These are phyloP conservation scores for Durotheca rogersii DNA, from an alignment of 495 filamentous ascomycete genomes.

Conservation along the genomic window DNA sequence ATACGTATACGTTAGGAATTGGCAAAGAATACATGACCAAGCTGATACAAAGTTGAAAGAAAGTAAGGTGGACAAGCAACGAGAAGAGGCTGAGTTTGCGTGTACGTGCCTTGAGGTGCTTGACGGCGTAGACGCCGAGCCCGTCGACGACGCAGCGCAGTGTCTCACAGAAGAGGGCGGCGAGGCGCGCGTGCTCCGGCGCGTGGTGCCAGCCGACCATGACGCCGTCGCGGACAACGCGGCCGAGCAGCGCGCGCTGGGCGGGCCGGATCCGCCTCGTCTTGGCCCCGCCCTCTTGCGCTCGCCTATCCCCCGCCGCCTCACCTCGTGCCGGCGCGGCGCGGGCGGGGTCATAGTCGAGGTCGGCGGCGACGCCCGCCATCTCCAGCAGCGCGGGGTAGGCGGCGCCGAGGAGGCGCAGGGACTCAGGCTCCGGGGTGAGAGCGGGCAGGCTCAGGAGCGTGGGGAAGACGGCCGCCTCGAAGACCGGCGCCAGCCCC, in stretches of 20 bases:
- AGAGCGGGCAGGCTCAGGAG: constrained; percentile 74
- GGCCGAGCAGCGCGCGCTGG: constrained; percentile 48
- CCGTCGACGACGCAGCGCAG: constrained; percentile 54
- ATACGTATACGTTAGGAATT: too few species aligned
- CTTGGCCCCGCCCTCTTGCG: too few species aligned
- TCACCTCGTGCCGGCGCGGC: too few species aligned
- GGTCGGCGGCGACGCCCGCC: constrained; percentile 39
- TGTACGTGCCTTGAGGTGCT: constrained; percentile 75
- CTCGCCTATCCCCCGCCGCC: too few species aligned
- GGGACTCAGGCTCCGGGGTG: constrained; percentile 69
- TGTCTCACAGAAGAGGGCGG: constrained; percentile 59
- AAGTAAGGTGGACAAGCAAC: neutral
- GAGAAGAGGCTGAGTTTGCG: neutral
- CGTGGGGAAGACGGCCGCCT: constrained; percentile 71
- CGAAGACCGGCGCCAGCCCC: constrained; percentile 76
- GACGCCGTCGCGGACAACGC: constrained; percentile 57
- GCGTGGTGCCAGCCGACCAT: constrained; percentile 55
- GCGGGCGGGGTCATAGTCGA: neutral
- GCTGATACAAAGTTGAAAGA: neutral
- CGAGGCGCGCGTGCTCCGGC: constrained; percentile 51
- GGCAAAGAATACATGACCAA: too few species aligned
- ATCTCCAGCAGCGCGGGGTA: constrained; percentile 68
- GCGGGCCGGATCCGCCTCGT: too few species aligned
- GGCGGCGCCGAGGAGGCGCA: constrained; percentile 62
- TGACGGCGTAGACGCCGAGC: constrained; percentile 68